These are phyloP conservation scores for Syzygium syzygioides DNA, from an alignment of 441 rosid genomes.

Conservation along the genomic window DNA sequence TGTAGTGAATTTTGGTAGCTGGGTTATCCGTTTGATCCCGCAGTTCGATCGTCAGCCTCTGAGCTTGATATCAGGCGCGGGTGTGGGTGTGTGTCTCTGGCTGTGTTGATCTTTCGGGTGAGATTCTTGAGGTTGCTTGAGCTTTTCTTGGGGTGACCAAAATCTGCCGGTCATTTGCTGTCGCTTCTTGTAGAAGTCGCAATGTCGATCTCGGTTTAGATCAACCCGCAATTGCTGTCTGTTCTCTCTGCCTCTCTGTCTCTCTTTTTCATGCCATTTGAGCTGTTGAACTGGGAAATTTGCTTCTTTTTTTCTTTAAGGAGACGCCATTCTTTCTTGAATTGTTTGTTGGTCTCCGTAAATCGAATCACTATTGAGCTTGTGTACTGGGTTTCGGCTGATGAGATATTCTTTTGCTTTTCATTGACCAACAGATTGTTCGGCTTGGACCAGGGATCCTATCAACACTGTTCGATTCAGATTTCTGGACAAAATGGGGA, in stretches of 20 bases:
- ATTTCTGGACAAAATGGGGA: slow-evolving; percentile 13
- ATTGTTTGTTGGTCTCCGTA: background rate
- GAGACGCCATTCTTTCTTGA: background rate
- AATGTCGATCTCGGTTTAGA: background rate
- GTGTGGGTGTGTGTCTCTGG: background rate
- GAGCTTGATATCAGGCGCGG: background rate
- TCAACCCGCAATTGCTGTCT: background rate
- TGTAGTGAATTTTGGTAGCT: background rate
- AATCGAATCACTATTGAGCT: background rate
- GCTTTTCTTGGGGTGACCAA: background rate
- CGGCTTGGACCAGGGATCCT: background rate
- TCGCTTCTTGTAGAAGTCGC: background rate
- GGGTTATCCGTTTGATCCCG: background rate
- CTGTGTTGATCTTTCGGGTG: background rate
- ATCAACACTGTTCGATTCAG: slow-evolving; percentile 2
- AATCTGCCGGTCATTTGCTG: background rate
- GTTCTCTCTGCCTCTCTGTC: background rate
- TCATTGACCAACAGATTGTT: background rate
- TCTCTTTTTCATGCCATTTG: background rate
- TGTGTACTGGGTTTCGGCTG: background rate
- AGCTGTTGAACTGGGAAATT: background rate
- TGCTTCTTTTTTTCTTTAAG: background rate
- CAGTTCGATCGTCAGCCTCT: background rate
- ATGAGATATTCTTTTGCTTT: background rate
- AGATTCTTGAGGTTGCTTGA: background rate